phyloP scores from a whole-genome alignment of 2,329 filamentous ascomycete genomes.

The Sporothrix dimorphospora region DNA sequence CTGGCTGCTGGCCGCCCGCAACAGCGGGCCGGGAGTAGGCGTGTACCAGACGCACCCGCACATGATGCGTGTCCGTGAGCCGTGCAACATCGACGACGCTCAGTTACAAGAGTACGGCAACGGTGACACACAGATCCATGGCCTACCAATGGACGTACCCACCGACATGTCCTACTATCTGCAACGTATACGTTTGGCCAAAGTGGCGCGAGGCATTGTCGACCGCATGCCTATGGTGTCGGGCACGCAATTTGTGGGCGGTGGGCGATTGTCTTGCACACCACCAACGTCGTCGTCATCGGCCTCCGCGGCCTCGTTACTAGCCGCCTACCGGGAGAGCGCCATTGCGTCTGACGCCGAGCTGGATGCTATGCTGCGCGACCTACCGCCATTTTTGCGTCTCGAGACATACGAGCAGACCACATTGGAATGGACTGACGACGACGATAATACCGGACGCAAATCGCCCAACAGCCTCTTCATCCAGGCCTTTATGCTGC shows the following conservation, averaged over 20 bases:
- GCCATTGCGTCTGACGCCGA: conserved; percentile 31
- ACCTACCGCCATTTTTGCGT: conserved; percentile 44
- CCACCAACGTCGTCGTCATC: neutral
- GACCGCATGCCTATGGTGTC: conserved; percentile 37
- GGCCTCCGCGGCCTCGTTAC: neutral
- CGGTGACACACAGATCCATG: neutral
- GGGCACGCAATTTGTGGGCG: conserved; percentile 4
- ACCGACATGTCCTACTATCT: conserved; percentile 51
- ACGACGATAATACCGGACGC: conserved; percentile 28
- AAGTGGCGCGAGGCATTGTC: conserved; percentile 46
- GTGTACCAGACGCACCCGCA: conserved; percentile 47
- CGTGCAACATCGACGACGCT: conserved; percentile 48
- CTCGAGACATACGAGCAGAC: conserved; percentile 37
- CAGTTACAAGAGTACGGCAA: conserved; percentile 38
- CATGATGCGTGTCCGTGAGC: conserved; percentile 47
- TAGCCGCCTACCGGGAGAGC: conserved; percentile 28
- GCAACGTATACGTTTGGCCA: conserved; percentile 46
- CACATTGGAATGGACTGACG: neutral
- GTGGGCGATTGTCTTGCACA: neutral
- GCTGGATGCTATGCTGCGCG: conserved; percentile 39
- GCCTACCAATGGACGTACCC: conserved; percentile 40
- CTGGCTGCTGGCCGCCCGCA: conserved; percentile 40
- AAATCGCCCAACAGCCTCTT: conserved; percentile 39
- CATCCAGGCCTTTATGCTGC: conserved; percentile 45
- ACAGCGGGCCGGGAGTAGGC: conserved; percentile 46